These are phyloP conservation scores for Barnettozyma sp. DNA, from an alignment of 805 yeast species.

Conservation along the genomic window DNA sequence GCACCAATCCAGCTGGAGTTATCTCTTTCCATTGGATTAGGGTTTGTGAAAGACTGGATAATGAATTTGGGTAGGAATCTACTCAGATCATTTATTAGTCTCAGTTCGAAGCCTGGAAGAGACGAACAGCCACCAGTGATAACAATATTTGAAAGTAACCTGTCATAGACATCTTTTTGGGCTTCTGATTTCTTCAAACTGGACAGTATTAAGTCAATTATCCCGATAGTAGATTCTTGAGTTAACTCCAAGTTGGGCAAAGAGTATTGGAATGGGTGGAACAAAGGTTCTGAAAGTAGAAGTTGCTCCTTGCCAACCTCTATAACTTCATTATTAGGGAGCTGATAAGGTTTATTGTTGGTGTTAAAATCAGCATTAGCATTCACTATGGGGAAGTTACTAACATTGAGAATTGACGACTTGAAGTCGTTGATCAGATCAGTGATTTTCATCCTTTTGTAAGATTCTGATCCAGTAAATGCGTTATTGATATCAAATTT, in stretches of 20 bases:
- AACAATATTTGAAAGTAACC: constrained; percentile 56
- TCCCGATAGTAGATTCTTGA: constrained; percentile 16
- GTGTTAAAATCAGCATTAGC: constrained; percentile 28
- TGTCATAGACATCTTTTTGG: constrained; percentile 33
- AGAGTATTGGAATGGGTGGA: constrained; percentile 52
- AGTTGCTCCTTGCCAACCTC: constrained; percentile 47
- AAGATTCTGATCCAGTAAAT: constrained; percentile 31
- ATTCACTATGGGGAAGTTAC: constrained; percentile 34
- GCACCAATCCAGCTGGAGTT: constrained; percentile 80
- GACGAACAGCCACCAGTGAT: constrained; percentile 69
- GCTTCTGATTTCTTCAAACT: constrained; percentile 39
- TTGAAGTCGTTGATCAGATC: constrained; percentile 45
- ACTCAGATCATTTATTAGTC: constrained; percentile 57
- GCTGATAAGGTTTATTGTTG: constrained; percentile 42
- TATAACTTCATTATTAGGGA: constrained; percentile 48
- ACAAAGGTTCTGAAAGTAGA: constrained; percentile 58
- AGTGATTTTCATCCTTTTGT: constrained; percentile 31
- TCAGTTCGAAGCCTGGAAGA: constrained; percentile 62
- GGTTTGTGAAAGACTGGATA: constrained; percentile 49
- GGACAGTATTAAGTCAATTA: constrained; percentile 34
- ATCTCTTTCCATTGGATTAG: constrained; percentile 56
- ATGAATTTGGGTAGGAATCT: constrained; percentile 62
- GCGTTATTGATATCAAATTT: constrained; percentile 21
- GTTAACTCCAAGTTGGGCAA: constrained; percentile 29
- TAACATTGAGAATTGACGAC: constrained; percentile 32